These are phyloP conservation scores for Cynanchum wilfordii DNA, from an alignment of 257 asterid genomes.

Conservation along the genomic window DNA sequence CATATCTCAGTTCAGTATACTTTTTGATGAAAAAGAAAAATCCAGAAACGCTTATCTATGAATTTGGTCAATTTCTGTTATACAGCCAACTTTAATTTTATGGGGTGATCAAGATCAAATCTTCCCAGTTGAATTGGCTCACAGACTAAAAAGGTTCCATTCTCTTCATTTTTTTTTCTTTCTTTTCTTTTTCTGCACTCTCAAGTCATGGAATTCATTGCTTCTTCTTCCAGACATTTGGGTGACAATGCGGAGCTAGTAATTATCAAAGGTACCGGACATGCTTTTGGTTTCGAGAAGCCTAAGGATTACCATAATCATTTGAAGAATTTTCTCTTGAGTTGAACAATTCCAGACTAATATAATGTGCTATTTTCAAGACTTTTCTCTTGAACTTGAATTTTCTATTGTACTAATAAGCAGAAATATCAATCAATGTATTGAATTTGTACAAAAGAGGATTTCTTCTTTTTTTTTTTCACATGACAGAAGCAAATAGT, in stretches of 20 bases:
- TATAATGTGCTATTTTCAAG: too few species aligned
- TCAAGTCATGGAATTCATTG: background rate
- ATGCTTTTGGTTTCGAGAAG: constrained; percentile 7
- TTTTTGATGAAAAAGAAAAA: too few species aligned
- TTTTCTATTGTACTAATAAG: too few species aligned
- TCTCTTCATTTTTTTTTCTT: background rate
- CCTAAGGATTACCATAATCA: constrained; percentile 27
- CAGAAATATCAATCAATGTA: too few species aligned
- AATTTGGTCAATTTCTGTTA: background rate
- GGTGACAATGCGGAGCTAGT: constrained; percentile 12
- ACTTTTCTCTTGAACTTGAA: background rate
- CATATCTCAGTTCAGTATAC: too few species aligned
- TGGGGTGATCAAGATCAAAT: constrained; percentile 75
- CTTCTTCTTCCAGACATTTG: constrained; percentile 8
- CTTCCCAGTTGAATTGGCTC: constrained; percentile 59
- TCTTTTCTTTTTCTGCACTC: background rate
- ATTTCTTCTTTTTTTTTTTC: too few species aligned
- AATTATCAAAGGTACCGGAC: constrained; percentile 3
- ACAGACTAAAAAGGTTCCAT: constrained; percentile 49
- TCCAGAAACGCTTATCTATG: too few species aligned
- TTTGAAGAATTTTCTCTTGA: constrained; percentile 47
- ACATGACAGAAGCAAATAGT: too few species aligned
- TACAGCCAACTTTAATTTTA: constrained; percentile 56
- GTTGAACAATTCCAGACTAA: background rate
- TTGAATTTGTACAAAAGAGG: too few species aligned